phyloP scores from a whole-genome alignment of 2,329 filamentous ascomycete species.

The Hypoxylon sp. region DNA sequence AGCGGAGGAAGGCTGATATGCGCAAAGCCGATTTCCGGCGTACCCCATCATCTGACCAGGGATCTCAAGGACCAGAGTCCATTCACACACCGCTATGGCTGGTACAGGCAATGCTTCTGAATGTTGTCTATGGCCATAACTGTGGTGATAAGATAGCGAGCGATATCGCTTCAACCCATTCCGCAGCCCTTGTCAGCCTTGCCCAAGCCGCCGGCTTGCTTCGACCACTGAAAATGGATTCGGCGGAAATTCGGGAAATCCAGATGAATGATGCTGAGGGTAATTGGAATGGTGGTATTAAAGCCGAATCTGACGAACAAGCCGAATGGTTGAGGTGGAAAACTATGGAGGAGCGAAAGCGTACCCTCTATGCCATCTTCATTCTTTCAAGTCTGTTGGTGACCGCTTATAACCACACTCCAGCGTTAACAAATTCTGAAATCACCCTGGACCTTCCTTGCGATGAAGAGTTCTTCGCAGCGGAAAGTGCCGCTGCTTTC shows the following conservation, averaged over 20 bases:
- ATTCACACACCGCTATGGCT: constrained; percentile 91
- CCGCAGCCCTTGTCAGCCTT: constrained; percentile 89
- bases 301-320: constrained; percentile 70
- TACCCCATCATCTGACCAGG: constrained; percentile 63
- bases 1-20: constrained; percentile 88
- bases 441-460: constrained; percentile 91
- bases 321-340: constrained; percentile 94
- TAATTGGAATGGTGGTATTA: constrained; percentile 61
- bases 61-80: constrained; percentile 68
- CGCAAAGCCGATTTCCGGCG: constrained; percentile 72
- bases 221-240: constrained; percentile 62
- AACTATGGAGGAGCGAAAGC: constrained; percentile 87
- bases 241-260: constrained; percentile 67
- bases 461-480: constrained; percentile 91
- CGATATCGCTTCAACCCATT: constrained; percentile 93
- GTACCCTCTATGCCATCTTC: constrained; percentile 92
- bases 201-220: constrained; percentile 87
- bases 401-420: constrained; percentile 92
- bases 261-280: constrained; percentile 69
- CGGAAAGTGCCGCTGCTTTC: constrained; percentile 87
- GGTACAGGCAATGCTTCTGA: constrained; percentile 96
- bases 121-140: constrained; percentile 95
- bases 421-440: constrained; percentile 93
- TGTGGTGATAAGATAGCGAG: constrained; percentile 92
- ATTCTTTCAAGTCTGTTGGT: constrained; percentile 91